Conservation (phyloP, 345 rosid species). For the Eucalyptus erythrocorys region DNA sequence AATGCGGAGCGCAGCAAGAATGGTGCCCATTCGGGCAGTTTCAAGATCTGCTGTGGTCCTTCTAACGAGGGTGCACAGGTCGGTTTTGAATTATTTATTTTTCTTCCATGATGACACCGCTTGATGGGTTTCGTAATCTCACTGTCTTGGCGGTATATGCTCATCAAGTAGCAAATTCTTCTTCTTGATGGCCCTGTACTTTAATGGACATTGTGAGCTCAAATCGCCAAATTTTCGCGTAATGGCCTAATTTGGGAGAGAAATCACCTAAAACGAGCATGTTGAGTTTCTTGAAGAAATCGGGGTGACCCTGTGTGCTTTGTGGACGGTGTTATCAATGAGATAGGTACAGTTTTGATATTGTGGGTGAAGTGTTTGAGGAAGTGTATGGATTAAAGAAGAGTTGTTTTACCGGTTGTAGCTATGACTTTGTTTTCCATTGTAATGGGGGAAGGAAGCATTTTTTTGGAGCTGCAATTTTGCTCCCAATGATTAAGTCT, state of each 20-base stretch:
- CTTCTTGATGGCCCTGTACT: neutral
- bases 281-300: neutral
- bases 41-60: neutral
- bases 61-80: neutral
- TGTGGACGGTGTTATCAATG: neutral
- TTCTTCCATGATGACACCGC: neutral
- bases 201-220: conserved; percentile 10
- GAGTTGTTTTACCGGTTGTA: neutral
- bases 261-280: neutral
- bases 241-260: neutral
- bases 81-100: neutral
- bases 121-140: neutral
- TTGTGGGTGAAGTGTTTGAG: neutral
- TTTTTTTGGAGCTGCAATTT: neutral
- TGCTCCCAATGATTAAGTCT: neutral
- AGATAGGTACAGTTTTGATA: neutral
- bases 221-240: neutral
- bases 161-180: neutral
- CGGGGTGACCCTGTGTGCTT: neutral
- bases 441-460: neutral
- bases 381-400: neutral
- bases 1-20: neutral
- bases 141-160: neutral
- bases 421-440: neutral
- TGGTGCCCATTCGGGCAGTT: neutral